Evolutionary conservation across 192 early-diverging fungal genomes (phyloP).

Genomic region (Entophlyctis helioformis): DNA sequence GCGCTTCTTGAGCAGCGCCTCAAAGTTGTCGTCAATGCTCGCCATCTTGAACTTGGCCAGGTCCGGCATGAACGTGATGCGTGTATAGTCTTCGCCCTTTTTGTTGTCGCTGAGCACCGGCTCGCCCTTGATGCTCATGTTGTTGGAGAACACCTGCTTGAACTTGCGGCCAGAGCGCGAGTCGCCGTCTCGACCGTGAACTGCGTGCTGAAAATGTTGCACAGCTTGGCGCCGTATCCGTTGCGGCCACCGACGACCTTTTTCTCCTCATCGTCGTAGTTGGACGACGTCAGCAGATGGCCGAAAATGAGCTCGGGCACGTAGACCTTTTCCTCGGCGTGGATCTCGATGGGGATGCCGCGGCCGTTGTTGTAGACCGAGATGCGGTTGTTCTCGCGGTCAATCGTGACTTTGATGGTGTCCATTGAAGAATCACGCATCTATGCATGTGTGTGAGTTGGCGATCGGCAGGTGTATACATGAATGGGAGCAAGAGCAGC

Average conservation of each 20-base stretch:
- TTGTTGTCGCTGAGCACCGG: conserved; percentile 61
- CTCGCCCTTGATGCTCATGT: conserved; percentile 70
- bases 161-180: conserved; percentile 58
- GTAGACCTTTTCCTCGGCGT: conserved; percentile 76
- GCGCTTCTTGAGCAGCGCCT: conserved; percentile 80
- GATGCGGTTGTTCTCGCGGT: conserved; percentile 62
- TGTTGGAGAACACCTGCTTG: conserved; percentile 72
- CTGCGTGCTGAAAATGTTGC: conserved; percentile 93
- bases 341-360: conserved; percentile 91
- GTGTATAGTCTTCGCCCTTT: conserved; percentile 70
- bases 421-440: conserved; percentile 80
- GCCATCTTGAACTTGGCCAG: conserved; percentile 82
- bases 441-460: conserved; percentile 15
- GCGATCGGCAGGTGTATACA: neutral
- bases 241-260: conserved; percentile 94
- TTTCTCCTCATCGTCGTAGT: conserved; percentile 92
- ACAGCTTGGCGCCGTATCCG: conserved; percentile 75
- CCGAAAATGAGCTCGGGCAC: conserved; percentile 98
- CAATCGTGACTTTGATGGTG: conserved; percentile 77
- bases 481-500: neutral
- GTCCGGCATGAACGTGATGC: conserved; percentile 92
- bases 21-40: conserved; percentile 71
- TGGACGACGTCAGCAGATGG: conserved; percentile 89
- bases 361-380: conserved; percentile 87
- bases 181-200: conserved; percentile 89